These are phyloP conservation scores for Peronospora belbahrii DNA, from an alignment of 352 stramenopile species.

Conservation along the genomic window DNA sequence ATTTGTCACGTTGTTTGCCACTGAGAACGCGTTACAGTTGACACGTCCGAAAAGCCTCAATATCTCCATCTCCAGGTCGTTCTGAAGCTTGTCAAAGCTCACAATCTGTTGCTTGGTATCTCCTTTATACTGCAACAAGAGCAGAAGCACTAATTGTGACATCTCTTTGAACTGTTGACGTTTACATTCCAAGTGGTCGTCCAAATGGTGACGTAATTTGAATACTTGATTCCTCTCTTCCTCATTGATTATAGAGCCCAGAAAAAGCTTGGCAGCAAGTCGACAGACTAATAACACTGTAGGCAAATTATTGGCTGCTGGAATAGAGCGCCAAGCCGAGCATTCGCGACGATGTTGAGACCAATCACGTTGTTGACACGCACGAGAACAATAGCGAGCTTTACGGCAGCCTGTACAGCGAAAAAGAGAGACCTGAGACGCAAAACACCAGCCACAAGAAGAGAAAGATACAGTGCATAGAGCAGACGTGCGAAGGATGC, in stretches of 20 bases:
- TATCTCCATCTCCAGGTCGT: constrained; percentile 25
- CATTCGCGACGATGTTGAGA: constrained; percentile 43
- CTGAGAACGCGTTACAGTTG: constrained; percentile 78
- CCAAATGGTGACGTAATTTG: constrained; percentile 36
- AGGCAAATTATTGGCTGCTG: constrained; percentile 15
- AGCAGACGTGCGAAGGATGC: constrained; percentile 28
- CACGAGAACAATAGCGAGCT: constrained; percentile 54
- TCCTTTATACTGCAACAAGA: constrained; percentile 44
- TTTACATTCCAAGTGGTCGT: constrained; percentile 34
- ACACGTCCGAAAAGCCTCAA: constrained; percentile 55
- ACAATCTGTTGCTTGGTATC: constrained; percentile 4
- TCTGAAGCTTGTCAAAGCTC: constrained; percentile 25
- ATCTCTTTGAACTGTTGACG: constrained; percentile 44
- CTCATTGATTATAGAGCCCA: constrained; percentile 4
- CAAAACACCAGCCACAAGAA: constrained; percentile 51
- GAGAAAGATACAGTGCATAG: constrained; percentile 28
- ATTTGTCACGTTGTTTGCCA: constrained; percentile 41
- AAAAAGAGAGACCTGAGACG: constrained; percentile 13
- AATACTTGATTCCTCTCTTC: constrained; percentile 21
- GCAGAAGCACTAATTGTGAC: constrained; percentile 45
- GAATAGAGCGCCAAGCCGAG: constrained; percentile 34
- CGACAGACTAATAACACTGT: constrained; percentile 53
- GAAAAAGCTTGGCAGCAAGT: constrained; percentile 30
- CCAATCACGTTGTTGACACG: constrained; percentile 65
- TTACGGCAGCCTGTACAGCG: constrained; percentile 52